Percentiles rank a stretch among this genome's conserved stretches.
Evolutionary conservation across 176 grass and related monocot genomes (phyloP).

Genomic region (Dendrocalamus sinicus): DNA sequence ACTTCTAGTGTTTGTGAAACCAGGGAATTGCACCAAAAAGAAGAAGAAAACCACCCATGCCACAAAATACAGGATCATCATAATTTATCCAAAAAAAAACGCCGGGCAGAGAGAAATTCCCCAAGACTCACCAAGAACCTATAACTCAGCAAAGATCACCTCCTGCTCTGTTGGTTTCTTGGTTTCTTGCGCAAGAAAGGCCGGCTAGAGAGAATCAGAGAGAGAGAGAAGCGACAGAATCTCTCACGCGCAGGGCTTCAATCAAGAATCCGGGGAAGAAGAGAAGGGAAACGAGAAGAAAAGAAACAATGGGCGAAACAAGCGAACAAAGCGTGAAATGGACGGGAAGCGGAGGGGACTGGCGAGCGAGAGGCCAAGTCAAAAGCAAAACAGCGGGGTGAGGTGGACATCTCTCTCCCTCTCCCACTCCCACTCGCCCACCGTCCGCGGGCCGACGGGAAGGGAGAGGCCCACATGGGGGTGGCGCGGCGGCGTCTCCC

Average conservation of each 20-base stretch:
- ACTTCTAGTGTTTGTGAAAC: neutral
- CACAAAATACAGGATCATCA: neutral
- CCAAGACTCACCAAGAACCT: neutral
- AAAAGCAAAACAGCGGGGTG: neutral
- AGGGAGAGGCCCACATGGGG: slow-evolving; percentile 27
- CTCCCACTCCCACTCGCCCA: slow-evolving; percentile 27
- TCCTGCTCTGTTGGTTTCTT: neutral
- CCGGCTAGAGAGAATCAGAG: neutral
- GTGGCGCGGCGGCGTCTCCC: slow-evolving; percentile 29
- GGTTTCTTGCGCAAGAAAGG: neutral
- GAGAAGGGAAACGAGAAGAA: slow-evolving; percentile 12
- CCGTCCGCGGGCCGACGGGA: neutral
- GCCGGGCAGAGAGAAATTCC: neutral
- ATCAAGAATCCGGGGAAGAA: neutral
- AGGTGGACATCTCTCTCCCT: slow-evolving; percentile 33
- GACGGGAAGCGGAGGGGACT: slow-evolving; percentile 14
- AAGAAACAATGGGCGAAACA: slow-evolving; percentile 1
- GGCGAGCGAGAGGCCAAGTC: neutral
- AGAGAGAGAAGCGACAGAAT: neutral
- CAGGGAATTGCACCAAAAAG: neutral
- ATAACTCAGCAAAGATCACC: slow-evolving; percentile 15
- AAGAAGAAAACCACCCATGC: neutral
- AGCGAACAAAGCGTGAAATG: slow-evolving; percentile 42
- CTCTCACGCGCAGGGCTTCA: neutral
- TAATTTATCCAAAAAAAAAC: neutral